Conservation (phyloP, 208 protist species). For the Kentomonas sorsogonicus region DNA sequence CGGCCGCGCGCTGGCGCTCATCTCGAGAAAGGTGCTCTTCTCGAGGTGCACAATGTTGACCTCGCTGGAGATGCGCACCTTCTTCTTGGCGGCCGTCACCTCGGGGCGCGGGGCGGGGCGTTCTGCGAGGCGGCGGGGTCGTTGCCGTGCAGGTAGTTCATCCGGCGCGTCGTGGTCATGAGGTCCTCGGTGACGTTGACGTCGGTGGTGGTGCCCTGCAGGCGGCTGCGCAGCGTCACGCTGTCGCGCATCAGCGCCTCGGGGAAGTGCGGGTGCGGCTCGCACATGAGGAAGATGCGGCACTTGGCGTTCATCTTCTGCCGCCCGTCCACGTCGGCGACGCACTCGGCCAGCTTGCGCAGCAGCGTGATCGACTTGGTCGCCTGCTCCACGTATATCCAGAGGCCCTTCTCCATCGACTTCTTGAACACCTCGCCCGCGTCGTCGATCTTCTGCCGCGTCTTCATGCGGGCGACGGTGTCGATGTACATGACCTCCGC, state of each 20-base stretch:
- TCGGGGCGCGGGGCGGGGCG: conserved; percentile 32
- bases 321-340: conserved; percentile 39
- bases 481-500: conserved; percentile 87
- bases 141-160: conserved; percentile 44
- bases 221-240: conserved; percentile 74
- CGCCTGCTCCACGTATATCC: conserved; percentile 87
- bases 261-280: conserved; percentile 87
- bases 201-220: conserved; percentile 48
- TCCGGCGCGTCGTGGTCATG: conserved; percentile 48
- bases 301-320: conserved; percentile 49
- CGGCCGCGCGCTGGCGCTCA: conserved; percentile 70
- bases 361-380: conserved; percentile 88
- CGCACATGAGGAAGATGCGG: conserved; percentile 86
- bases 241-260: conserved; percentile 65
- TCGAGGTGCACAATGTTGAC: conserved; percentile 85
- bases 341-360: conserved; percentile 67
- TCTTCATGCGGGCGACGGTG: conserved; percentile 81
- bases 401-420: conserved; percentile 81
- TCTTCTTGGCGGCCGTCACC: conserved; percentile 40
- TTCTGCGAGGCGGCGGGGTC: conserved; percentile 17
- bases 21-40: conserved; percentile 83
- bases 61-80: conserved; percentile 81
- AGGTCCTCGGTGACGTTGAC: conserved; percentile 62
- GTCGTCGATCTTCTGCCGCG: conserved; percentile 71
- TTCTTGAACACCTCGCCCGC: conserved; percentile 62